Conservation (phyloP, 257 asterid genomes). For the Prunella vulgaris region DNA sequence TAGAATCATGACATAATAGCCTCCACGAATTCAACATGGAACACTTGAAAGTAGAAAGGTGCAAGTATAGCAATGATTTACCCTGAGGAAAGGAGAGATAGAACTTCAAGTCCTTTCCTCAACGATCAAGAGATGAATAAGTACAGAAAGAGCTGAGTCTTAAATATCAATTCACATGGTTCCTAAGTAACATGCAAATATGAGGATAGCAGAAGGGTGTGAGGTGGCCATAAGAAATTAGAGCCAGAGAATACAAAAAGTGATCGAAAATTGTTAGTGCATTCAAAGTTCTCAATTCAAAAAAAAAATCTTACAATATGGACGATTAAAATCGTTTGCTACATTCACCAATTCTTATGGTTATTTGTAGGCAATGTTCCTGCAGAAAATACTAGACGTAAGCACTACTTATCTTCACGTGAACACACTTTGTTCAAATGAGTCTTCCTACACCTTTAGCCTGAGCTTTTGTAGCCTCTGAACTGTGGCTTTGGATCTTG, state of each 20-base stretch:
- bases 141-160: background rate
- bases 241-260: background rate
- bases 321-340: background rate
- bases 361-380: background rate
- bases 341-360: background rate
- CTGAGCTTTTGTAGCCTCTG: constrained; percentile 7
- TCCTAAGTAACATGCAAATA: background rate
- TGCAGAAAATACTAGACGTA: background rate
- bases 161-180: background rate
- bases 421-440: background rate
- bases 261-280: background rate
- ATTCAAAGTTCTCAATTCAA: background rate
- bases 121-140: background rate
- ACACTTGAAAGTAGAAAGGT: background rate
- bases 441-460: background rate
- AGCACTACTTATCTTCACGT: background rate
- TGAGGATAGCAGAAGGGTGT: background rate
- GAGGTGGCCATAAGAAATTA: background rate
- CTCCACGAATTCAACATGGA: background rate
- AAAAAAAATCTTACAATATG: background rate
- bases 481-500: background rate
- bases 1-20: background rate
- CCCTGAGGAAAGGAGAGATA: background rate
- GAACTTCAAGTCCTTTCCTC: background rate
- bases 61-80: background rate